phyloP scores from a whole-genome alignment of 2,329 filamentous ascomycete species.

The Zymoseptoria passerinii region DNA sequence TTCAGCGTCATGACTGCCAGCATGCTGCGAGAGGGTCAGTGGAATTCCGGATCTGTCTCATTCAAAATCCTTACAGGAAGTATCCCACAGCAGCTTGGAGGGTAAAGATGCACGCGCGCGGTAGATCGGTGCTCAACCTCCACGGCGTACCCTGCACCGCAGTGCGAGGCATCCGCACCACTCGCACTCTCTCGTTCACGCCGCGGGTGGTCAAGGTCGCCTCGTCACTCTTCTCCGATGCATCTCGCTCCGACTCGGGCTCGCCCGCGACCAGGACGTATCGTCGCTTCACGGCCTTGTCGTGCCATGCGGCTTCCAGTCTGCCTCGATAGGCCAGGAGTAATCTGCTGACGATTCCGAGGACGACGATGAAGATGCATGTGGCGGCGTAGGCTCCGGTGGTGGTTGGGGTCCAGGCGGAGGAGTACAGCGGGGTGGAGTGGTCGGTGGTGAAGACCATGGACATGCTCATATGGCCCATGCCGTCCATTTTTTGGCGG shows the following conservation, averaged over 20 bases:
- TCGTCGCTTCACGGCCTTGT: slow-evolving; percentile 62
- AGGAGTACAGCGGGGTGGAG: slow-evolving; percentile 57
- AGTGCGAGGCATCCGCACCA: slow-evolving; percentile 50
- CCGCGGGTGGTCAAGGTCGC: slow-evolving; percentile 66
- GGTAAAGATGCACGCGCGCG: slow-evolving; percentile 62
- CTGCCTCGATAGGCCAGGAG: slow-evolving; percentile 61
- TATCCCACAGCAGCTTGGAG: slow-evolving; percentile 71
- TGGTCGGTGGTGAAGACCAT: slow-evolving; percentile 59
- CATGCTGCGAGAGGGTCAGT: slow-evolving; percentile 54
- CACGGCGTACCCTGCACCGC: slow-evolving; percentile 56
- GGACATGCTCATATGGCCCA: slow-evolving; percentile 35
- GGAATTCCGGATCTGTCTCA: not conserved
- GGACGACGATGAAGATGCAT: slow-evolving; percentile 79
- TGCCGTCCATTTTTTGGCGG: slow-evolving; percentile 4
- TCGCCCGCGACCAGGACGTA: slow-evolving; percentile 66
- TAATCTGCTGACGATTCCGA: slow-evolving; percentile 61
- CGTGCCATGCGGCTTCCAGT: slow-evolving; percentile 59
- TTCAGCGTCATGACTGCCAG: slow-evolving; percentile 87
- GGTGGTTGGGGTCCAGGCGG: slow-evolving; percentile 63
- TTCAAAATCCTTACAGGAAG: slow-evolving; percentile 59
- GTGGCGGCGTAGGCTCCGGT: slow-evolving; percentile 73
- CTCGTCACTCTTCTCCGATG: slow-evolving; percentile 49
- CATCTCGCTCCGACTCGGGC: slow-evolving; percentile 40
- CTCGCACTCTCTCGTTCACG: slow-evolving; percentile 68
- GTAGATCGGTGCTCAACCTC: slow-evolving; percentile 70